A percentile compares a stretch with the other conserved stretches of the same genome.
These are phyloP conservation scores for Nematodospora anomalae DNA, from an alignment of 1,139 yeast genomes.

Conservation along the genomic window DNA sequence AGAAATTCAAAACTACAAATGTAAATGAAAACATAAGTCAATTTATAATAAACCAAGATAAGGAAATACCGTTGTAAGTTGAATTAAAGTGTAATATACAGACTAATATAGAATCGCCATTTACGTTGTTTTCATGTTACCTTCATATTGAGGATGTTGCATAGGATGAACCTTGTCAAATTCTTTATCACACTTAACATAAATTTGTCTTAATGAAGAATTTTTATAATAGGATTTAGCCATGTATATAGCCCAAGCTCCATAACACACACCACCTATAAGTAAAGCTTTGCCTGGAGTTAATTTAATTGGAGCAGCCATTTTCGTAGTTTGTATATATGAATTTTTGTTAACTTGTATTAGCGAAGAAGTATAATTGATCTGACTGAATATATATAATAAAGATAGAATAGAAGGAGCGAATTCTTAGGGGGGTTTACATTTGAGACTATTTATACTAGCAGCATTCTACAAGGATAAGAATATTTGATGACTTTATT, in stretches of 20 bases:
- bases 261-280: constrained; percentile 37
- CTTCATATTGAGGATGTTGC: constrained; percentile 17
- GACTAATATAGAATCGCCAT: too few relatives aligned
- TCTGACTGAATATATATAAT: too few relatives aligned
- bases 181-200: constrained; percentile 29
- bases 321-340: constrained; percentile 4
- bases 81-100: background rate
- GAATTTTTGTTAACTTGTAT: constrained; percentile 7
- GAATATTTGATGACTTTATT: too few relatives aligned
- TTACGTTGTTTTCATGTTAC: constrained; percentile 6
- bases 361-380: background rate
- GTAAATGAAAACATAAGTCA: constrained; percentile 27
- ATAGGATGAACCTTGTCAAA: constrained; percentile 31
- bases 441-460: constrained; percentile 3
- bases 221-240: constrained; percentile 31
- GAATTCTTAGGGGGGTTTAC: background rate
- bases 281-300: constrained; percentile 33
- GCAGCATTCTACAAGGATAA: too few relatives aligned
- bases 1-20: constrained; percentile 24
- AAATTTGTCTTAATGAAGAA: constrained; percentile 33
- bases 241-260: constrained; percentile 38
- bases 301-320: background rate
- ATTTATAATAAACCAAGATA: constrained; percentile 28
- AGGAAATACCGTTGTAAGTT: constrained; percentile 16
- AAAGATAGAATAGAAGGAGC: background rate